Evolutionary conservation across 768 basidiomycete species (phyloP).

Genomic region (Xerocomellus chrysenteron): DNA sequence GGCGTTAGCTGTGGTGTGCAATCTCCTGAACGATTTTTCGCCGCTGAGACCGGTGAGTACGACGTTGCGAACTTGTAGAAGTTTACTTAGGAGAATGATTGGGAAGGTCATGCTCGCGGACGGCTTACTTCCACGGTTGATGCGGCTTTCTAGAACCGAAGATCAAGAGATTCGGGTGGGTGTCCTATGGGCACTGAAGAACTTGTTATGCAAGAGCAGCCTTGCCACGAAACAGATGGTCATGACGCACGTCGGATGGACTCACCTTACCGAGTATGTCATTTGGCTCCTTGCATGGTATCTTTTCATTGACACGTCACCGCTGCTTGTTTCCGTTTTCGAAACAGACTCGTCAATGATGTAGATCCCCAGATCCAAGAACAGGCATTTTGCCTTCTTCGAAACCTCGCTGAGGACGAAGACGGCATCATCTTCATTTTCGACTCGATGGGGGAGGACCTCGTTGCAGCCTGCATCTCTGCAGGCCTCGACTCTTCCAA

Average conservation of each 20-base stretch:
- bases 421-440: conserved; percentile 64
- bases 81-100: conserved; percentile 1
- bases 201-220: conserved; percentile 65
- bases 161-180: conserved; percentile 63
- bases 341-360: conserved; percentile 52
- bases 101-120: conserved; percentile 62
- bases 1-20: conserved; percentile 75
- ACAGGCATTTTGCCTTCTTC: conserved; percentile 65
- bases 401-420: conserved; percentile 66
- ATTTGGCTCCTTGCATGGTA: background rate
- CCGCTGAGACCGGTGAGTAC: conserved; percentile 66
- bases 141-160: conserved; percentile 50
- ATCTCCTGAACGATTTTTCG: conserved; percentile 84
- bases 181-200: conserved; percentile 86
- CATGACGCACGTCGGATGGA: conserved; percentile 72
- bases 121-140: conserved; percentile 64
- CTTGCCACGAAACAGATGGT: conserved; percentile 62
- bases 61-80: background rate
- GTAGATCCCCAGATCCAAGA: conserved; percentile 58
- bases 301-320: background rate
- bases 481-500: conserved; percentile 49
- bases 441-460: conserved; percentile 46
- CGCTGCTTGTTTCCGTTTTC: background rate
- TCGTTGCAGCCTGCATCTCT: conserved; percentile 47
- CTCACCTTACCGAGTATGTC: conserved; percentile 52